phyloP scores from a whole-genome alignment of 192 early-diverging fungal genomes.

The Backusella tuberculispora region DNA sequence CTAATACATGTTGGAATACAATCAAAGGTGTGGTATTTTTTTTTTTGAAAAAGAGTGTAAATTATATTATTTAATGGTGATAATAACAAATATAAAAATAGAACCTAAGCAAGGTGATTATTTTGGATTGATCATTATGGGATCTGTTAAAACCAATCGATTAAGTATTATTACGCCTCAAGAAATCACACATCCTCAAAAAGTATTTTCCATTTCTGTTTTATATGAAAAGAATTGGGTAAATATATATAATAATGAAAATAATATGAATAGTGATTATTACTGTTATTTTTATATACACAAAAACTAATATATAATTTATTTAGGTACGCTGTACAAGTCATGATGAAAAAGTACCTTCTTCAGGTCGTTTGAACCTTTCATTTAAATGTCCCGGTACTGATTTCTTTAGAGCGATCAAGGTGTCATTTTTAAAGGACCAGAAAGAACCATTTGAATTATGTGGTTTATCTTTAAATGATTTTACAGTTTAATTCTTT shows the following conservation, averaged over 20 bases:
- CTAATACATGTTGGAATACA: slow-evolving; percentile 57
- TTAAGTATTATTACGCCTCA: slow-evolving; percentile 24
- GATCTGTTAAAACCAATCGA: slow-evolving; percentile 11
- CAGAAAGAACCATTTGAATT: slow-evolving; percentile 21
- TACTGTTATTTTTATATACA: background rate
- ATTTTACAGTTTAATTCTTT: slow-evolving; percentile 15
- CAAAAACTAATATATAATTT: background rate
- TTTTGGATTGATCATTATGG: slow-evolving; percentile 56
- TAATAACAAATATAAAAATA: slow-evolving; percentile 9
- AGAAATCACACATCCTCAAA: slow-evolving; percentile 15
- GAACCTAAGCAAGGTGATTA: slow-evolving; percentile 49
- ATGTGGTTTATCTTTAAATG: slow-evolving; percentile 20
- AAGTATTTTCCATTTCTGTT: slow-evolving; percentile 18
- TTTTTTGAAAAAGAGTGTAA: too few relatives aligned
- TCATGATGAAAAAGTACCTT: background rate
- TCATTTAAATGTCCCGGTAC: background rate
- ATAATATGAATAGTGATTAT: background rate
- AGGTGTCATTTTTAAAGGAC: slow-evolving; percentile 7
- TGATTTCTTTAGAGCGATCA: background rate
- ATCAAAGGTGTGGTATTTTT: slow-evolving; percentile 31
- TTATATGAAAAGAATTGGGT: slow-evolving; percentile 22
- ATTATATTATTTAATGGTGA: too few relatives aligned
- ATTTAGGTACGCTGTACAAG: background rate
- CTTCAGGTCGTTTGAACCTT: background rate
- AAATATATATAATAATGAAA: background rate